A percentile compares a stretch with the other conserved stretches of the same genome.
These are phyloP conservation scores for Neodidymelliopsis sp. DNA, from an alignment of 2,329 filamentous ascomycete species.

Conservation along the genomic window DNA sequence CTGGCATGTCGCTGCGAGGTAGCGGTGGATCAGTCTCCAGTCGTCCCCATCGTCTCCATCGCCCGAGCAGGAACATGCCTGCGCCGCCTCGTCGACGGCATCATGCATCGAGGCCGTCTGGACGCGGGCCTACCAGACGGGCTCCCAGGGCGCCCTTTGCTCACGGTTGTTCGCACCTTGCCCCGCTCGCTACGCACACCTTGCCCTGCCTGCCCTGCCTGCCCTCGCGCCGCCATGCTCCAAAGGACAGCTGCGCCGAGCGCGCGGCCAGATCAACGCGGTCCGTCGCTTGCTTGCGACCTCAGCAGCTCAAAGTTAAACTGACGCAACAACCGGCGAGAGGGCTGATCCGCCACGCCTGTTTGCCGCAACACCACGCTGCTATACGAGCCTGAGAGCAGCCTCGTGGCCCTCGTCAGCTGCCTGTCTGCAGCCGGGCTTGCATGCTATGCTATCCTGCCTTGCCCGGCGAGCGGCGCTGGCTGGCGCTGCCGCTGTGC, in stretches of 20 bases:
- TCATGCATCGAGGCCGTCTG: slow-evolving; percentile 20
- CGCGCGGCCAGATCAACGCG: slow-evolving; percentile 17
- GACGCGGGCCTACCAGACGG: slow-evolving; percentile 4
- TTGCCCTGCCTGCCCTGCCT: slow-evolving; percentile 1
- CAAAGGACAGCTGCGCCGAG: slow-evolving; percentile 18
- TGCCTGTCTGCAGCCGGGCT: slow-evolving; percentile 3
- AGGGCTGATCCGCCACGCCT: slow-evolving; percentile 8
- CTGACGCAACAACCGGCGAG: slow-evolving; percentile 16
- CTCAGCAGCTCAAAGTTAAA: slow-evolving; percentile 17
- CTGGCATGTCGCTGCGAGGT: slow-evolving; percentile 13
- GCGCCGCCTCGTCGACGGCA: slow-evolving; percentile 11
- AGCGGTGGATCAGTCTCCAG: slow-evolving; percentile 16
- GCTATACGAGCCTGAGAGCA: slow-evolving; percentile 2
- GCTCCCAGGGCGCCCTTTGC: slow-evolving; percentile 12
- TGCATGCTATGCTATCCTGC: not conserved
- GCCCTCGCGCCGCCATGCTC: slow-evolving; percentile 10
- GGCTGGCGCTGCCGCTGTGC: slow-evolving; percentile 6
- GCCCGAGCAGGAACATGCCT: slow-evolving; percentile 13
- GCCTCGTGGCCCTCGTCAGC: slow-evolving; percentile 8
- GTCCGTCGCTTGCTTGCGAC: slow-evolving; percentile 19
- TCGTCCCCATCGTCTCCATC: slow-evolving; percentile 4
- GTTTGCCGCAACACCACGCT: slow-evolving; percentile 16
- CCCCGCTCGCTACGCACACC: slow-evolving; percentile 16
- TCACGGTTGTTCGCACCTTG: slow-evolving; percentile 10
- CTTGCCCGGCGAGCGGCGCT: slow-evolving; percentile 4